Conservation (phyloP, 2,329 filamentous ascomycete genomes). For the Pleurostoma richardsiae region DNA sequence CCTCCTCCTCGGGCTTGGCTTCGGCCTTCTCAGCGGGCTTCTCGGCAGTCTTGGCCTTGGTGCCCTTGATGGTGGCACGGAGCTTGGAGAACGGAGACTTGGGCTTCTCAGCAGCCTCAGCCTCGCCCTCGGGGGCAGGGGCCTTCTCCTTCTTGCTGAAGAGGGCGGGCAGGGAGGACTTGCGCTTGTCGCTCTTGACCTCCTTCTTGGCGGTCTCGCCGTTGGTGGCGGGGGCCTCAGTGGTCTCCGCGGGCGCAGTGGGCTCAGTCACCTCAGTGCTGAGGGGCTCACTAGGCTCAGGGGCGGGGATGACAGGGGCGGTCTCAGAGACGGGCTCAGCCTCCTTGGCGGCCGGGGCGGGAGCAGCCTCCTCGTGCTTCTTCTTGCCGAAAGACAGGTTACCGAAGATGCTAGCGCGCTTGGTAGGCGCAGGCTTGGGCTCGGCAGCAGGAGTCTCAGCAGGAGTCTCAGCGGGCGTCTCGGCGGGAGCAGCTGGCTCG, state of each 20-base stretch:
- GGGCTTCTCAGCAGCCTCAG: constrained; percentile 26
- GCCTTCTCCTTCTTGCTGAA: constrained; percentile 72
- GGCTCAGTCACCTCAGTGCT: constrained; percentile 48
- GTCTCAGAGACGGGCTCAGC: constrained; percentile 39
- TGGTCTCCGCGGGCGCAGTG: constrained; percentile 40
- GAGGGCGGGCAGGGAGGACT: constrained; percentile 70
- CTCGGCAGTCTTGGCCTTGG: constrained; percentile 27
- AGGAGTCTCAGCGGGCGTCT: constrained; percentile 24
- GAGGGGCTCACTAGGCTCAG: constrained; percentile 51
- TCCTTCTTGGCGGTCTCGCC: constrained; percentile 56
- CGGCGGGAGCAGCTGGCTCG: constrained; percentile 28
- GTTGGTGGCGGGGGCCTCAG: constrained; percentile 38
- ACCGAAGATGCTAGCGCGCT: constrained; percentile 53
- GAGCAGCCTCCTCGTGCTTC: constrained; percentile 40
- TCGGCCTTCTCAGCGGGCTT: constrained; percentile 37
- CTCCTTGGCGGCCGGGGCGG: constrained; percentile 37
- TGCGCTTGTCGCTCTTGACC: constrained; percentile 72
- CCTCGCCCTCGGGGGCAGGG: constrained; percentile 52
- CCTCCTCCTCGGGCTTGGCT: constrained; percentile 32
- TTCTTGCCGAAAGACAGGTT: constrained; percentile 55
- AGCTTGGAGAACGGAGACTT: constrained; percentile 57
- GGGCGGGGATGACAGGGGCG: constrained; percentile 55
- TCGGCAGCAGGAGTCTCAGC: constrained; percentile 22
- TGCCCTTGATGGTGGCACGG: constrained; percentile 48
- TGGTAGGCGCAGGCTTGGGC: constrained; percentile 42